phyloP scores from a whole-genome alignment of 208 protist genomes.

The Trypanosoma platydactyli region DNA sequence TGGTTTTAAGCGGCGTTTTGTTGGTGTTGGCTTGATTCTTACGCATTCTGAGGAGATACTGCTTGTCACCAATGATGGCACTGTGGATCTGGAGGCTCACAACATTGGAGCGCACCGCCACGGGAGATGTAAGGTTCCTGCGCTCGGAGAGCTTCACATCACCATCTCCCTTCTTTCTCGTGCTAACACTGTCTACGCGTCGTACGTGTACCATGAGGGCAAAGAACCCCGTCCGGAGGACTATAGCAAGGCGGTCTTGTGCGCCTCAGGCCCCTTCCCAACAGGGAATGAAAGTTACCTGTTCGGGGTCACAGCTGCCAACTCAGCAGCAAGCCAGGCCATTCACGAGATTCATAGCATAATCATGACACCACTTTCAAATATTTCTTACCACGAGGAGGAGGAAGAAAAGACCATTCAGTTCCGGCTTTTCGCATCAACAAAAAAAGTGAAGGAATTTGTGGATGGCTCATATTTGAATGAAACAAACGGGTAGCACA shows the following conservation, averaged over 20 bases:
- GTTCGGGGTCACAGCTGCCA: constrained; percentile 46
- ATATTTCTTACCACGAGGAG: constrained; percentile 24
- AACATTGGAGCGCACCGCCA: constrained; percentile 7
- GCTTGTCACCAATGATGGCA: constrained; percentile 27
- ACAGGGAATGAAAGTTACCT: constrained; percentile 8
- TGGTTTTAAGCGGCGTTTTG: constrained; percentile 39
- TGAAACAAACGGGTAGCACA: neutral
- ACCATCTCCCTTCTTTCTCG: constrained; percentile 38
- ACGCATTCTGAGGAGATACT: constrained; percentile 37
- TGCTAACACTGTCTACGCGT: constrained; percentile 12
- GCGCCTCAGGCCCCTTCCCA: constrained; percentile 9
- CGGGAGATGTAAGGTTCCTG: constrained; percentile 28
- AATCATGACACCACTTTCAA: constrained; percentile 40
- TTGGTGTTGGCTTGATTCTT: constrained; percentile 46
- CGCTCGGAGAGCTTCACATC: constrained; percentile 29
- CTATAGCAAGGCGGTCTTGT: constrained; percentile 9
- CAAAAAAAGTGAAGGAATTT: constrained; percentile 17
- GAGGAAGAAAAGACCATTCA: constrained; percentile 24
- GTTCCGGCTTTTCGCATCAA: constrained; percentile 21
- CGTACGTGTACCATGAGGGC: constrained; percentile 26
- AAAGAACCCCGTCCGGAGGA: constrained; percentile 15
- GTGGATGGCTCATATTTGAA: neutral
- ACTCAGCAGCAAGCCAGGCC: constrained; percentile 19
- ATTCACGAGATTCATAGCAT: constrained; percentile 43
- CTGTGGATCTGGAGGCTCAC: neutral